phyloP scores from a whole-genome alignment of 495 filamentous ascomycete species.

The Annulohypoxylon stygium region DNA sequence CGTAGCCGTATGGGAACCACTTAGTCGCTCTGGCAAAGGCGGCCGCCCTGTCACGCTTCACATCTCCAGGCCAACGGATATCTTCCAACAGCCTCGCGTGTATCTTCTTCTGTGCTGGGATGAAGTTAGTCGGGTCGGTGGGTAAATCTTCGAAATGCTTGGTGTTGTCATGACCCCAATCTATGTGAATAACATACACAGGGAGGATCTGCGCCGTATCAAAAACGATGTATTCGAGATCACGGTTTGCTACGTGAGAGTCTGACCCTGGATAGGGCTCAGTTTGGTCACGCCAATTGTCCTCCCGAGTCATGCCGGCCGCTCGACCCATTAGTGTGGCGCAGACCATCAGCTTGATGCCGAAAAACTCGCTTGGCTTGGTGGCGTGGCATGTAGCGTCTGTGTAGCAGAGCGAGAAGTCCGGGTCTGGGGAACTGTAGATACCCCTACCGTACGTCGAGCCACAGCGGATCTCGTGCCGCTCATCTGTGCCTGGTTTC shows the following conservation, averaged over 20 bases:
- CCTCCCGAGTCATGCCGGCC: slow-evolving; percentile 37
- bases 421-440: slow-evolving; percentile 52
- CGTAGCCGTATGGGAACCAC: slow-evolving; percentile 60
- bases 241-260: slow-evolving; percentile 51
- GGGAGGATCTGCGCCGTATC: slow-evolving; percentile 56
- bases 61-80: slow-evolving; percentile 46
- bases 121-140: slow-evolving; percentile 15
- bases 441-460: slow-evolving; percentile 56
- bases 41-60: slow-evolving; percentile 47
- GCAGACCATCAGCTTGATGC: slow-evolving; percentile 57
- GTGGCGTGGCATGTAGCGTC: slow-evolving; percentile 30
- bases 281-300: slow-evolving; percentile 41
- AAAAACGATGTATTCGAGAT: slow-evolving; percentile 59
- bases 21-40: slow-evolving; percentile 54
- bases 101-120: slow-evolving; percentile 25
- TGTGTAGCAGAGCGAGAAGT: slow-evolving; percentile 53
- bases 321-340: slow-evolving; percentile 56
- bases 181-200: slow-evolving; percentile 59
- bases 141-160: slow-evolving; percentile 35
- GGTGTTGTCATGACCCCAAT: slow-evolving; percentile 47
- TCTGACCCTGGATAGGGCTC: slow-evolving; percentile 46
- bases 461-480: slow-evolving; percentile 50
- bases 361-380: slow-evolving; percentile 47
- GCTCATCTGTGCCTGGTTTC: slow-evolving; percentile 39
- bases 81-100: slow-evolving; percentile 28